Evolutionary conservation across 495 filamentous ascomycete genomes (phyloP), one percentile per base, ranked within the genome.

Genomic region (Tetracladium marchalianum): DNA sequence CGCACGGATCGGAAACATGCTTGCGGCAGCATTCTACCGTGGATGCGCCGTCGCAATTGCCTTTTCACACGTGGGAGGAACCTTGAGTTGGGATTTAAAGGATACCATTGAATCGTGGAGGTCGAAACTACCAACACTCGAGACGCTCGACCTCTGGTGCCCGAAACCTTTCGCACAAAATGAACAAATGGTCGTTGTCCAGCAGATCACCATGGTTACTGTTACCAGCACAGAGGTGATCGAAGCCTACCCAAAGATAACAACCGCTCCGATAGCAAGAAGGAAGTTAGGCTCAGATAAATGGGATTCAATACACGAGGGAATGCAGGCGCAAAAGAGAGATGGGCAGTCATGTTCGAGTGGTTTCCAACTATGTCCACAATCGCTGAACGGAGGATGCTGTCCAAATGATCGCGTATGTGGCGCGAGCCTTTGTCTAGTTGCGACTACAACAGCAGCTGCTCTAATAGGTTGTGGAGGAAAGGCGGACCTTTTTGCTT

Each of bases 351-450:
- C 37, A 38, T 58, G 55, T 55, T 36, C 44, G 8, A 19, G 39
- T 10, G 44, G 39, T 19, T 50, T 52, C 16, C 39, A 52, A 22
- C 35, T 47, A 11, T 58, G 55, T 41, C 46, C 51, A n/a, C 10
- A 46, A 13, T 49, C 48, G 0, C 16, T 55, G 19, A 44, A 41
- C 27, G 55, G 55, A 5, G 55, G 55, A 11, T 58, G 55, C 22
- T 58, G 55, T 47, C 55, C 55, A 15, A 52, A 27, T 38, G 52
- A 53, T 44, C 42, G 49, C 17, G 36, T 50, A 34, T 58, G 55
- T 32, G 55, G 49, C 10, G n/a, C 40, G 9, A 43, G 31, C 16
- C 49, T 44, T 37, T 58, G 55, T 51, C 32, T 49, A 19, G 38
- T 45, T 5, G 44, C 37, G 16, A 52, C 39, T 43, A 22, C 48